Conservation (phyloP, 768 basidiomycete genomes). For the Amanita rimosa region DNA sequence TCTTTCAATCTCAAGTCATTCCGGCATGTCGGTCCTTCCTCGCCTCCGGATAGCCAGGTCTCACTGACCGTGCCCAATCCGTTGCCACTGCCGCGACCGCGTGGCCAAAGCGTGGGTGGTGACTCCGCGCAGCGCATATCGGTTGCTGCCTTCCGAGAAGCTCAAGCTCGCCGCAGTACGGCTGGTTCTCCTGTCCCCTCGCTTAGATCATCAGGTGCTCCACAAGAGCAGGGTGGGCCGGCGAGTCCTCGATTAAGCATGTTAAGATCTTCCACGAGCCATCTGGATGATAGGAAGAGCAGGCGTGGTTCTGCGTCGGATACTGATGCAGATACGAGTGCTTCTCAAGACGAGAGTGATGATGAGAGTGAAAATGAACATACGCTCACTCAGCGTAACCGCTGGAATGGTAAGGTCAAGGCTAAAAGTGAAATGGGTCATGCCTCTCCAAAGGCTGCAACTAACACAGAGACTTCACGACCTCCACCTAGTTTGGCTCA, state of each 20-base stretch:
- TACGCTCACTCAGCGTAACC: conserved; percentile 9
- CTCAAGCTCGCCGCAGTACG: conserved; percentile 52
- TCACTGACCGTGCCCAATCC: conserved; percentile 28
- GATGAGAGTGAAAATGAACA: conserved; percentile 14
- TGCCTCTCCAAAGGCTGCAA: conserved; percentile 11
- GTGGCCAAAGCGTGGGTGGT: conserved; percentile 43
- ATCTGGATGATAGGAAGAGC: neutral
- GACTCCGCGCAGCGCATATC: conserved; percentile 68
- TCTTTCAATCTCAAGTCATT: conserved; percentile 73
- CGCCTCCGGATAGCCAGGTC: conserved; percentile 11
- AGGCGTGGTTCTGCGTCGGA: conserved; percentile 16
- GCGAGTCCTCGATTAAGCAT: conserved; percentile 10
- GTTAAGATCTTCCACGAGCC: neutral
- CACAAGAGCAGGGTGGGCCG: conserved; percentile 12
- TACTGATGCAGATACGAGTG: conserved; percentile 17
- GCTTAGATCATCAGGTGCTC: conserved; percentile 26
- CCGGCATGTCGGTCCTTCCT: conserved; percentile 42
- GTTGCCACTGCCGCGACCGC: conserved; percentile 46
- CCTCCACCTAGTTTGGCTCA: conserved; percentile 25
- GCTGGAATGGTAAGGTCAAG: conserved; percentile 3
- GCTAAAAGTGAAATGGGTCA: conserved; percentile 23
- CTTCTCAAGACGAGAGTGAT: conserved; percentile 12
- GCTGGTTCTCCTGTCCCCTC: conserved; percentile 51
- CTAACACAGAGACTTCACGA: conserved; percentile 10
- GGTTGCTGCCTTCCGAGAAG: conserved; percentile 74